Percentiles rank a stretch among this genome's conserved stretches.
phyloP scores from a whole-genome alignment of 2,329 filamentous ascomycete species.

The Cyclaneusma minus region DNA sequence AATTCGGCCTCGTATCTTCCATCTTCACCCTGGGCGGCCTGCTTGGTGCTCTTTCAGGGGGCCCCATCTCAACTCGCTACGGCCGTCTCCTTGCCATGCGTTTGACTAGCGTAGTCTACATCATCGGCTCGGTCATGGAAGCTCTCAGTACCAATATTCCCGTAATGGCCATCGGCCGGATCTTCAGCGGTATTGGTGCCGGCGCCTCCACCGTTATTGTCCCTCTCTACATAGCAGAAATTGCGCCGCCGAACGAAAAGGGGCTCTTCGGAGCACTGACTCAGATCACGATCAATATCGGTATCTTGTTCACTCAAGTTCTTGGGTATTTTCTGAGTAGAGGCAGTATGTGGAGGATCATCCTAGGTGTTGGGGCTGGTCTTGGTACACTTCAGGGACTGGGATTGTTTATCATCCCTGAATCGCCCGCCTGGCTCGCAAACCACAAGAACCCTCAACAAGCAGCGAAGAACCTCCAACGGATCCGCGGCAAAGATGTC shows the following conservation, averaged over 20 bases:
- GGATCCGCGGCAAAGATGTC: constrained; percentile 53
- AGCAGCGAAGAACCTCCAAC: constrained; percentile 55
- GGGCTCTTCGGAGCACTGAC: constrained; percentile 77
- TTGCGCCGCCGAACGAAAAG: constrained; percentile 58
- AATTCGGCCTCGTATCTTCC: constrained; percentile 77
- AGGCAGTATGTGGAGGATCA: constrained; percentile 66
- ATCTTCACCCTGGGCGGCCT: constrained; percentile 86
- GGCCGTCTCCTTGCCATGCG: constrained; percentile 68
- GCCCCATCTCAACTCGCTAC: constrained; percentile 60
- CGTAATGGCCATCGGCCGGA: constrained; percentile 55
- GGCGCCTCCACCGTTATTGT: constrained; percentile 86
- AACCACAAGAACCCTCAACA: constrained; percentile 40
- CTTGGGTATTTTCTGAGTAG: constrained; percentile 79
- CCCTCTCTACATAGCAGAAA: constrained; percentile 86
- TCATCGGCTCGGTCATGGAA: constrained; percentile 61
- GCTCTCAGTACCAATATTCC: constrained; percentile 52
- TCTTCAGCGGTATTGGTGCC: constrained; percentile 70
- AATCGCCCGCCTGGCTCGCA: constrained; percentile 80
- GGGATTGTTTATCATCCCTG: constrained; percentile 62
- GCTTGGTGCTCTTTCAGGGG: constrained; percentile 64
- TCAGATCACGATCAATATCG: constrained; percentile 85
- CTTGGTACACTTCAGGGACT: constrained; percentile 52
- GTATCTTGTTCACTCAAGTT: constrained; percentile 70
- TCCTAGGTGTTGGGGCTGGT: constrained; percentile 57
- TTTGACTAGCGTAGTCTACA: constrained; percentile 60